Percentiles rank a stretch among this genome's conserved stretches.
phyloP scores from a whole-genome alignment of 371 early-diverging fungal genomes.

The Batrachochytrium dendrobatidis region DNA sequence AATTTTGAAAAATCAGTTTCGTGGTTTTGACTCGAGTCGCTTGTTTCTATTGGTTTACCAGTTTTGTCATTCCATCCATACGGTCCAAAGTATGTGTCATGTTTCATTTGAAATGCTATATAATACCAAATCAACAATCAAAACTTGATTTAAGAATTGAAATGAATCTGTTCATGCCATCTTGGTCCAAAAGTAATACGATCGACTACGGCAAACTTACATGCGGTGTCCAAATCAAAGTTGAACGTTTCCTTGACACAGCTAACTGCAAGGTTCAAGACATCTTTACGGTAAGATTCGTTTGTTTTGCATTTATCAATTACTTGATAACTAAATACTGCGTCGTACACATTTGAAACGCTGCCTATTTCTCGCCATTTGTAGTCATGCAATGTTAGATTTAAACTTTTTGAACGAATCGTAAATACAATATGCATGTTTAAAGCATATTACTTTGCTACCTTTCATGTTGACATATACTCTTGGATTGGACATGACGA shows the following conservation, averaged over 20 bases:
- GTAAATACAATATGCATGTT: neutral
- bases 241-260: neutral
- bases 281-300: neutral
- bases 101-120: neutral
- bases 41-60: neutral
- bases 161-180: too few relatives aligned
- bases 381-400: neutral
- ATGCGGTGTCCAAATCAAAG: too few relatives aligned
- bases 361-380: neutral
- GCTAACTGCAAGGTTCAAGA: neutral
- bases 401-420: neutral
- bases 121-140: neutral
- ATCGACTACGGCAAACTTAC: too few relatives aligned
- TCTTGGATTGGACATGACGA: neutral
- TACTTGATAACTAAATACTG: neutral
- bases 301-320: neutral
- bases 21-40: too few relatives aligned
- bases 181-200: too few relatives aligned
- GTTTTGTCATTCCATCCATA: conserved; percentile 1
- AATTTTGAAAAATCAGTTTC: too few relatives aligned
- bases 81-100: neutral
- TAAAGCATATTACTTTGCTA: neutral
- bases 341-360: neutral
- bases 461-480: neutral
- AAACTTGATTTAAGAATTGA: too few relatives aligned